phyloP scores from a whole-genome alignment of 805 yeast genomes.

The Kodamaea laetipori region DNA sequence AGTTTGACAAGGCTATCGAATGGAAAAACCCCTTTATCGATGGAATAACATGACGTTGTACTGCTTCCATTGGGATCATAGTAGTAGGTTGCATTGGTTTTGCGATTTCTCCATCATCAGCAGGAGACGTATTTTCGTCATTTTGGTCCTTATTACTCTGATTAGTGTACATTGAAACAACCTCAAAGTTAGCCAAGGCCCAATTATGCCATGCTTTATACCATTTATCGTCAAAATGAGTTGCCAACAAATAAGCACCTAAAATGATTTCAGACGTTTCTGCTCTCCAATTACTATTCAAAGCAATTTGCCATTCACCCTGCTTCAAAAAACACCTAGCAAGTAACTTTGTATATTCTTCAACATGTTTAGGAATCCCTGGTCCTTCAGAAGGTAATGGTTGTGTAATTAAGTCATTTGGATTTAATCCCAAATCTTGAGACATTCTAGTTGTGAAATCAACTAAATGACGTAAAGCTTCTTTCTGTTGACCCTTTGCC shows the following conservation, averaged over 20 bases:
- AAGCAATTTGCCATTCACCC: slow-evolving; percentile 95
- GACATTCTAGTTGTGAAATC: slow-evolving; percentile 92
- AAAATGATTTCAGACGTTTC: slow-evolving; percentile 78
- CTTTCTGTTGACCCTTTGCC: slow-evolving; percentile 88
- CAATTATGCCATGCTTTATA: slow-evolving; percentile 99
- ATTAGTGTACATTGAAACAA: slow-evolving; percentile 61
- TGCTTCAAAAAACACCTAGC: slow-evolving; percentile 96
- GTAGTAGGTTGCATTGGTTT: slow-evolving; percentile 16
- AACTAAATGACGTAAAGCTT: slow-evolving; percentile 81
- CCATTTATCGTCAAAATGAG: slow-evolving; percentile 92
- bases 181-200: slow-evolving; percentile 98
- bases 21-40: slow-evolving; percentile 96
- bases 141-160: slow-evolving; percentile 33
- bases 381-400: slow-evolving; percentile 76
- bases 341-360: slow-evolving; percentile 77
- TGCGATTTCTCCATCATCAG: slow-evolving; percentile 18
- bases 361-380: slow-evolving; percentile 72
- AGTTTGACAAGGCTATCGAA: slow-evolving; percentile 82
- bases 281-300: slow-evolving; percentile 78
- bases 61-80: slow-evolving; percentile 51
- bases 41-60: slow-evolving; percentile 89
- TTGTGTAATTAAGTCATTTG: slow-evolving; percentile 83
- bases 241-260: slow-evolving; percentile 90
- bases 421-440: slow-evolving; percentile 81
- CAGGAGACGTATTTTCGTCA: slow-evolving; percentile 23